Evolutionary conservation across 805 yeast genomes (phyloP).

Genomic region (Saccharomycopsis vini): DNA sequence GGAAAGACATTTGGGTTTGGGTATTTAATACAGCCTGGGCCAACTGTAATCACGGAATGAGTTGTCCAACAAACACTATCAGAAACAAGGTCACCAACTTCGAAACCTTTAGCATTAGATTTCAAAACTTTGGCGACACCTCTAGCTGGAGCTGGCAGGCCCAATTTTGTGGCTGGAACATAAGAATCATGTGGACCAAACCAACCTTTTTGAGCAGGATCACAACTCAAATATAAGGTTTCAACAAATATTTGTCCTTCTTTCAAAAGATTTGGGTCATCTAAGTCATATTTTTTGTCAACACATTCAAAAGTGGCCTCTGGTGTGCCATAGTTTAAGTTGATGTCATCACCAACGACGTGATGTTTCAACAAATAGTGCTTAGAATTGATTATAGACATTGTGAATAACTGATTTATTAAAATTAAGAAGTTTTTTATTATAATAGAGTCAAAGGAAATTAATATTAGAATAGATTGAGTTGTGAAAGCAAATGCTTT

Average conservation of each 20-base stretch:
- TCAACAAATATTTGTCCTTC: conserved; percentile 39
- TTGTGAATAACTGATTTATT: no score
- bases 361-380: no score
- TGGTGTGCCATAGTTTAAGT: no score
- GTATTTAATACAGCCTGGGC: neutral
- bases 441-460: no score
- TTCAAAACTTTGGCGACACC: conserved; percentile 45
- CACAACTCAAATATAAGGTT: conserved; percentile 41
- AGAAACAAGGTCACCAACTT: conserved; percentile 36
- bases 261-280: conserved; percentile 12
- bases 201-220: conserved; percentile 57
- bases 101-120: conserved; percentile 33
- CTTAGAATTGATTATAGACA: no score
- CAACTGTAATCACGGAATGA: conserved; percentile 28
- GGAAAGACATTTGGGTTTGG: neutral
- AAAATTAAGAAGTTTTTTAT: no score
- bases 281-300: no score
- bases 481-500: no score
- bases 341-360: no score
- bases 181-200: conserved; percentile 24
- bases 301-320: no score
- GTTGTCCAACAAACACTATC: conserved; percentile 41
- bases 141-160: conserved; percentile 37
- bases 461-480: no score
- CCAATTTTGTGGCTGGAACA: conserved; percentile 19